A percentile compares a stretch with the other conserved stretches of the same genome.
These are phyloP conservation scores for Dryadomyces quercivorus DNA, from an alignment of 2,329 filamentous ascomycete species.

Conservation along the genomic window DNA sequence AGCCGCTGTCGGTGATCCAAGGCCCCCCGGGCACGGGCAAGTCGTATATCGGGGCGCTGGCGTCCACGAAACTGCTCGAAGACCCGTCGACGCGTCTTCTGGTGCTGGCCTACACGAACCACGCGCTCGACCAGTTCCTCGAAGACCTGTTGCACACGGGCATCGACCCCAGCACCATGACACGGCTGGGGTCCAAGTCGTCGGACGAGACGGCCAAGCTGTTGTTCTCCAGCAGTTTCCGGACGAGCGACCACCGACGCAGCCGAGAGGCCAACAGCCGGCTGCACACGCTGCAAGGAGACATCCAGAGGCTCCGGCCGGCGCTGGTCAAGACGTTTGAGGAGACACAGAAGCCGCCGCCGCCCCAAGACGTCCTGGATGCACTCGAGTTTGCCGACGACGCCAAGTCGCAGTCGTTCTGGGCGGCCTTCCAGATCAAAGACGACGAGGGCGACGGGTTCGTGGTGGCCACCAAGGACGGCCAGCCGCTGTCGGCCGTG, in stretches of 20 bases:
- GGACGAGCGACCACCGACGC: neutral
- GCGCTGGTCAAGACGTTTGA: conserved; percentile 4
- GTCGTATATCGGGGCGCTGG: conserved; percentile 41
- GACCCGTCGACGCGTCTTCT: conserved; percentile 31
- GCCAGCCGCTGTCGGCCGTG: neutral
- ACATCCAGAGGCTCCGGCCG: conserved; percentile 14
- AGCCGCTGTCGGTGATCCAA: conserved; percentile 50
- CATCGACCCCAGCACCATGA: conserved; percentile 35
- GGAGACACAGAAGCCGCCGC: neutral
- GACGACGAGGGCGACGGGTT: neutral
- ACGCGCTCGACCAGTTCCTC: conserved; percentile 53
- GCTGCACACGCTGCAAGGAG: conserved; percentile 11
- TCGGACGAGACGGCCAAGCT: conserved; percentile 32
- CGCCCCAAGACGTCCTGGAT: conserved; percentile 20
- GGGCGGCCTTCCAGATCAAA: conserved; percentile 5
- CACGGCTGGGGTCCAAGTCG: conserved; percentile 48
- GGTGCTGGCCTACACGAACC: conserved; percentile 57
- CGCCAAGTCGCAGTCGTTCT: neutral
- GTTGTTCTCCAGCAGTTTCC: conserved; percentile 19
- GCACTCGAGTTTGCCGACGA: conserved; percentile 21
- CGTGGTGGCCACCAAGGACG: neutral
- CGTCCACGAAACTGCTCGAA: conserved; percentile 37
- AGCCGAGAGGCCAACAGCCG: neutral
- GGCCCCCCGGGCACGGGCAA: conserved; percentile 37
- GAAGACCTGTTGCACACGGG: conserved; percentile 51